phyloP scores from a whole-genome alignment of 768 basidiomycete species.

The Mycena epipterygia region DNA sequence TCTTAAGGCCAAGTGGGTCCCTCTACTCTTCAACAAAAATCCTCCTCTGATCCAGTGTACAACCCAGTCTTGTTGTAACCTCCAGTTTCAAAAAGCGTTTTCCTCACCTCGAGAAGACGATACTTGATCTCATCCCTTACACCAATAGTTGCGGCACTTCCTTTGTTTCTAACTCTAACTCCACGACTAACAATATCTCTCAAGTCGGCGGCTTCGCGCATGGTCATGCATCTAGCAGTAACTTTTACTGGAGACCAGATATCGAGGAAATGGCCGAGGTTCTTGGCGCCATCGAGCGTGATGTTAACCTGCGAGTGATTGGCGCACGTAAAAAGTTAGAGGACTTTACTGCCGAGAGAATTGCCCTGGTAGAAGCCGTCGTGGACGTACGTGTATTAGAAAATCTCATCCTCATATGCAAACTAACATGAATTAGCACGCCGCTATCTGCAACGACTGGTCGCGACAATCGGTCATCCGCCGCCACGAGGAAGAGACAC shows the following conservation, averaged over 20 bases:
- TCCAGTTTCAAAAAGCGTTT: conserved; percentile 42
- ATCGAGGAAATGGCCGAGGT: conserved; percentile 40
- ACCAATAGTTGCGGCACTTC: conserved; percentile 44
- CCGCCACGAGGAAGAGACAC: neutral
- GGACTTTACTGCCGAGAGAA: conserved; percentile 40
- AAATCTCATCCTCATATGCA: neutral
- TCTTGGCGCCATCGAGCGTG: conserved; percentile 34
- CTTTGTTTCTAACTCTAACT: neutral
- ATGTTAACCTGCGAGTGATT: conserved; percentile 35
- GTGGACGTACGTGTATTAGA: conserved; percentile 17
- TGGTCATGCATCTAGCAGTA: conserved; percentile 41
- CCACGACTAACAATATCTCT: neutral
- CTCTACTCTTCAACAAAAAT: neutral
- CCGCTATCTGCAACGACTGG: conserved; percentile 25
- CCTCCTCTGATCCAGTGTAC: no score
- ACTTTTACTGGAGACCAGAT: conserved; percentile 52
- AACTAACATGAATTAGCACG: conserved; percentile 25
- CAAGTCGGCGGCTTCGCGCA: conserved; percentile 49
- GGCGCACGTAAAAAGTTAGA: conserved; percentile 43
- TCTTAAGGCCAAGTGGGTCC: conserved; percentile 35
- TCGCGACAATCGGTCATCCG: neutral
- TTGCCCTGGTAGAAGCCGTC: conserved; percentile 31
- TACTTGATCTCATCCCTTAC: conserved; percentile 47
- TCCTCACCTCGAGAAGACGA: conserved; percentile 41
- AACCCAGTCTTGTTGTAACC: conserved; percentile 44